Base-by-base conservation (phyloP, 371 early-diverging fungal species). In the Mortierella sp. region DNA sequence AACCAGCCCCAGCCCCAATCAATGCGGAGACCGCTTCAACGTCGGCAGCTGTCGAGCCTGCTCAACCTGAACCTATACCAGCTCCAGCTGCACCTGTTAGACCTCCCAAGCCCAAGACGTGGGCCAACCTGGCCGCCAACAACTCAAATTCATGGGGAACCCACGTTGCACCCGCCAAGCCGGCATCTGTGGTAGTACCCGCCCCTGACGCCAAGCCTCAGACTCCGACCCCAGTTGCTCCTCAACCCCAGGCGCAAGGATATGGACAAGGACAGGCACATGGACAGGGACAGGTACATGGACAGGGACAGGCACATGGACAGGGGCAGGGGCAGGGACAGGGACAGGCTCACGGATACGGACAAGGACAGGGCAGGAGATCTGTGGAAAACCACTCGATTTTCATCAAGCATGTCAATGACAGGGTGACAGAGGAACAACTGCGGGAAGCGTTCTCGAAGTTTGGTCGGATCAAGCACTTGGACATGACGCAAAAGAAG, bases 121-220 rank as follows among this genome's bases (percentile, higher is more conserved):
- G 90, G 90, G 88, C 90, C 45, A 87, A 86, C 39, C 52, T 88
- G 29, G 87, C 87, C 16, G 85, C 88, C 29, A 85, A 78, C 63
- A 80, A 85, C 61, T 70, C 79, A 43, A 68, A 71, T 22, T 86
- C 86, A 63, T 76, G 85, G 86, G 86, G 86, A 74, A 39, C 71
- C 67, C 85, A 86, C 16, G 82, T 70, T 37, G 67, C 84, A 22
- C 74, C 81, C 24, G 65, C 86, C 31, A 86, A 84, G 58, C 84
- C 78, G 7, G 55, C 81, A 24, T 53, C 86, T 48, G 26, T 44
- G 70, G 41, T n/a, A 29, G 61, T 41, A 31, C 58, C 87, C 64
- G n/a, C 61, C 72, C 53, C 67, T 2, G 66, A 66, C 31, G 41
- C 48, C 40, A 76, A 76, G 55, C 63, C 71, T 14, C 73, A 72